Evolutionary conservation across 2,329 filamentous ascomycete genomes (phyloP).

Genomic region (Fusarium sp.): DNA sequence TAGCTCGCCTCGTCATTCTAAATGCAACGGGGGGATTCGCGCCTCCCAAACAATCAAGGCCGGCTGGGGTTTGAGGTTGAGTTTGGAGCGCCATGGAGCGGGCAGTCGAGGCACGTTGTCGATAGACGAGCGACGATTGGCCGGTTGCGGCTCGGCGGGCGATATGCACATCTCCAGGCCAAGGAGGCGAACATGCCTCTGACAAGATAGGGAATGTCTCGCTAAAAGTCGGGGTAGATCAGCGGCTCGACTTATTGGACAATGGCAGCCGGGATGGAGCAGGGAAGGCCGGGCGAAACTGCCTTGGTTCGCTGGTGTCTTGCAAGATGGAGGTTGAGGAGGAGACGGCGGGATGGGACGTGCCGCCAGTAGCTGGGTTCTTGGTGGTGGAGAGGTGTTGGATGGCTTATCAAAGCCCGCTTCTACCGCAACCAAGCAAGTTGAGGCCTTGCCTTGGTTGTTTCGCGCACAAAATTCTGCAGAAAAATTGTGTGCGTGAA

Average conservation of each 20-base stretch:
- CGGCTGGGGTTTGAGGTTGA: slow-evolving; percentile 22
- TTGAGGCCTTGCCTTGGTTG: neutral
- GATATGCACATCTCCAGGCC: slow-evolving; percentile 34
- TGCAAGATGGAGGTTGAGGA: slow-evolving; percentile 23
- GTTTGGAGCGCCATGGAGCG: slow-evolving; percentile 29
- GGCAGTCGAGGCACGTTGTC: slow-evolving; percentile 43
- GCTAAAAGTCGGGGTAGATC: slow-evolving; percentile 44
- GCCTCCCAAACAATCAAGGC: neutral
- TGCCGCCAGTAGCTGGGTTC: slow-evolving; percentile 27
- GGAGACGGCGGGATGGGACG: slow-evolving; percentile 38
- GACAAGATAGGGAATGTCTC: slow-evolving; percentile 33
- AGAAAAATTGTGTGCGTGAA: slow-evolving; percentile 1
- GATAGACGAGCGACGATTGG: slow-evolving; percentile 36
- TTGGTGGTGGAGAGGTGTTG: neutral
- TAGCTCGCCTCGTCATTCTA: slow-evolving; percentile 7
- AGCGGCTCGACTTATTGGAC: slow-evolving; percentile 29
- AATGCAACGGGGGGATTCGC: slow-evolving; percentile 7
- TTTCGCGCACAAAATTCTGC: neutral
- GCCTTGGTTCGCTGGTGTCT: slow-evolving; percentile 20
- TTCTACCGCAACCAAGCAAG: neutral
- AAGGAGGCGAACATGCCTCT: slow-evolving; percentile 23
- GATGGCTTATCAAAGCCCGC: neutral
- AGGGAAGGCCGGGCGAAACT: slow-evolving; percentile 10
- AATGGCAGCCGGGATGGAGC: slow-evolving; percentile 25
- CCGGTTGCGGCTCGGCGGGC: slow-evolving; percentile 13